Conservation (phyloP, 2,329 filamentous ascomycete genomes). For the Claviceps digitariae region DNA sequence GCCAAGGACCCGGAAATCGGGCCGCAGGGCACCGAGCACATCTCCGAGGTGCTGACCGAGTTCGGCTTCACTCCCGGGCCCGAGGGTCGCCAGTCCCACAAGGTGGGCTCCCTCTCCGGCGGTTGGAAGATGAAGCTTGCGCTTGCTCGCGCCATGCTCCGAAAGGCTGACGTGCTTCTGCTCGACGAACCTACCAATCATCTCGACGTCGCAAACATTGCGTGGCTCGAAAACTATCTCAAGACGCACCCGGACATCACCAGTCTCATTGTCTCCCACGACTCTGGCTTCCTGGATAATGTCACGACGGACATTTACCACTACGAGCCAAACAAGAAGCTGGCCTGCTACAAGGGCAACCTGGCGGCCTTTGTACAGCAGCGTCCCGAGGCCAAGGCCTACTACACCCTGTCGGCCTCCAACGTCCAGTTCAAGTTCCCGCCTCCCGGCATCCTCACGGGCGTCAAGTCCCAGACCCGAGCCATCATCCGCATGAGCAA, state of each 20-base stretch:
- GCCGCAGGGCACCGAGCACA: conserved; percentile 64
- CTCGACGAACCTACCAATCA: conserved; percentile 99
- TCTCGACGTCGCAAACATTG: conserved; percentile 89
- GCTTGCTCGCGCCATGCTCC: conserved; percentile 88
- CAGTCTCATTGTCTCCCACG: conserved; percentile 94
- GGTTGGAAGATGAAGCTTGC: conserved; percentile 99
- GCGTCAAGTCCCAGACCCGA: conserved; percentile 89
- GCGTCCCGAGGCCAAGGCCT: conserved; percentile 90
- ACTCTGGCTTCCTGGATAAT: conserved; percentile 92
- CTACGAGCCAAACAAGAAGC: conserved; percentile 92
- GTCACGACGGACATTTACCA: conserved; percentile 99
- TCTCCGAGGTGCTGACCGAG: conserved; percentile 71
- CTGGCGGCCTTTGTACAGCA: conserved; percentile 72
- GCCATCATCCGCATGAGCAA: conserved; percentile 92
- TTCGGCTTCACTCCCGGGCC: conserved; percentile 90
- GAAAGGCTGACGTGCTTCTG: conserved; percentile 88
- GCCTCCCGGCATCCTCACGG: conserved; percentile 80
- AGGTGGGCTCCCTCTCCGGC: conserved; percentile 87
- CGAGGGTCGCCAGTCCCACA: conserved; percentile 75
- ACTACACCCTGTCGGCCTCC: conserved; percentile 86
- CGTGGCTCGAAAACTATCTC: conserved; percentile 90
- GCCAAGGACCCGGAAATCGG: conserved; percentile 78
- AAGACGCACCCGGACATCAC: conserved; percentile 95
- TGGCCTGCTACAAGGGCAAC: conserved; percentile 75
- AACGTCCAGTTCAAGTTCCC: conserved; percentile 97